Evolutionary conservation across 2,329 filamentous ascomycete species (phyloP).

Genomic region (Exophiala sp.): DNA sequence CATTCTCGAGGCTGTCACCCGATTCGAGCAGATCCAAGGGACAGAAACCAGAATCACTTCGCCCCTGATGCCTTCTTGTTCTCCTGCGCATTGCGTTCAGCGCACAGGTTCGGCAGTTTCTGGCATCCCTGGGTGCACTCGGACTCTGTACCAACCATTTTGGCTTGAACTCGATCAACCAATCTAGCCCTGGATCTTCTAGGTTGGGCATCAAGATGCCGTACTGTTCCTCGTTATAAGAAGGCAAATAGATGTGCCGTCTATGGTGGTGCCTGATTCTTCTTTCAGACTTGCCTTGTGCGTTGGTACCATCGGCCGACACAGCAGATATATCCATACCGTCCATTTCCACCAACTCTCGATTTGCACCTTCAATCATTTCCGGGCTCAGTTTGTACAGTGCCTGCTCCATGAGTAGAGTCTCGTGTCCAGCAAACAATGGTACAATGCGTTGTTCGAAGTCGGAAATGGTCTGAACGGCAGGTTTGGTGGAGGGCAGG

Average conservation of each 20-base stretch:
- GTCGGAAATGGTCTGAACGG: conserved; percentile 24
- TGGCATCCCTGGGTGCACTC: conserved; percentile 60
- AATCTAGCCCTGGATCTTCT: conserved; percentile 42
- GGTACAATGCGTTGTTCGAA: conserved; percentile 54
- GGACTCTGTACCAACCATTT: conserved; percentile 80
- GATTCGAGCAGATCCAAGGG: conserved; percentile 58
- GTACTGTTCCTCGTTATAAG: conserved; percentile 52
- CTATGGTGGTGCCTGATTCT: conserved; percentile 48
- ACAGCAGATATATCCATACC: conserved; percentile 16
- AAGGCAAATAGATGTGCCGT: conserved; percentile 49
- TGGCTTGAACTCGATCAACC: conserved; percentile 69
- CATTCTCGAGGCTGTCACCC: conserved; percentile 35
- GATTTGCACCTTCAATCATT: conserved; percentile 48
- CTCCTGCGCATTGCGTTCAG: conserved; percentile 45
- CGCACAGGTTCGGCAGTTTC: conserved; percentile 73
- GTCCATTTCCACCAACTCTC: conserved; percentile 43
- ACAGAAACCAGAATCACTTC: conserved; percentile 50
- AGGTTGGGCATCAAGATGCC: conserved; percentile 74
- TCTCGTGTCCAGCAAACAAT: conserved; percentile 48
- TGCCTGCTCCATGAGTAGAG: conserved; percentile 32
- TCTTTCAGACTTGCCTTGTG: background rate
- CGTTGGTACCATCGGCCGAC: background rate
- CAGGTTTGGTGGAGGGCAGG: conserved; percentile 46
- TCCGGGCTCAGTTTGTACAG: conserved; percentile 52
- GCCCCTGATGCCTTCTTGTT: conserved; percentile 28